Evolutionary conservation across 2,329 filamentous ascomycete genomes (phyloP).

Genomic region (Atkinsonella hypoxylon): DNA sequence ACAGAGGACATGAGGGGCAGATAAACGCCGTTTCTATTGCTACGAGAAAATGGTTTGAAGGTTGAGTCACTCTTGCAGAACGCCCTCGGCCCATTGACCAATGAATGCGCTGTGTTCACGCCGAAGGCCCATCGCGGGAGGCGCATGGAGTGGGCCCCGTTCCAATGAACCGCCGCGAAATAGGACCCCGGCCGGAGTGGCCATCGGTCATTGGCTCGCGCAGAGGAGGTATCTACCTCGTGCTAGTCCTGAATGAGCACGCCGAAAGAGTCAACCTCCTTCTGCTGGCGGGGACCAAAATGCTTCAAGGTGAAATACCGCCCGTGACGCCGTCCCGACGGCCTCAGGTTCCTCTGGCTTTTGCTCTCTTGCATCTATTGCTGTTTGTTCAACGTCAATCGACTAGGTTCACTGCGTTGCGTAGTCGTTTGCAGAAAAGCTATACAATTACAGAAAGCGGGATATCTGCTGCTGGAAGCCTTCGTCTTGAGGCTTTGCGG

Average conservation of each 20-base stretch:
- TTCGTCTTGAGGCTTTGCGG: neutral
- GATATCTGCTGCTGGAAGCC: neutral
- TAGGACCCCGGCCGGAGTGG: conserved; percentile 5
- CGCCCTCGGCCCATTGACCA: conserved; percentile 17
- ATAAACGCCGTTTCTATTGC: neutral
- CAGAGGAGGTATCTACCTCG: conserved; percentile 2
- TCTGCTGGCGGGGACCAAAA: conserved; percentile 21
- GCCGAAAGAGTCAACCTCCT: conserved; percentile 30
- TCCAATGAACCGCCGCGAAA: conserved; percentile 17
- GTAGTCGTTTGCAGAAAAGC: neutral
- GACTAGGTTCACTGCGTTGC: neutral
- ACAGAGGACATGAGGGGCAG: neutral
- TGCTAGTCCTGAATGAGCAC: conserved; percentile 29
- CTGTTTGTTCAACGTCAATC: neutral
- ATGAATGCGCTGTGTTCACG: conserved; percentile 18
- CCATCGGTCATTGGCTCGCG: conserved; percentile 16
- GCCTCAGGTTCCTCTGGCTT: too few relatives aligned
- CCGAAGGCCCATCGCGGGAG: conserved; percentile 21
- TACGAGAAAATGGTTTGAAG: neutral
- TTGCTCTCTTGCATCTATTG: conserved; percentile 7
- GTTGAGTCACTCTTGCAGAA: conserved; percentile 20
- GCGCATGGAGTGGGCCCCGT: conserved; percentile 8
- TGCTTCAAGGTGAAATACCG: conserved; percentile 21
- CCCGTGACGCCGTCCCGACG: conserved; percentile 21
- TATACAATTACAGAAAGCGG: neutral